Evolutionary conservation across 2,329 filamentous ascomycete species (phyloP), one percentile per base, ranked within the genome.

Genomic region (Cladosporium sp.): DNA sequence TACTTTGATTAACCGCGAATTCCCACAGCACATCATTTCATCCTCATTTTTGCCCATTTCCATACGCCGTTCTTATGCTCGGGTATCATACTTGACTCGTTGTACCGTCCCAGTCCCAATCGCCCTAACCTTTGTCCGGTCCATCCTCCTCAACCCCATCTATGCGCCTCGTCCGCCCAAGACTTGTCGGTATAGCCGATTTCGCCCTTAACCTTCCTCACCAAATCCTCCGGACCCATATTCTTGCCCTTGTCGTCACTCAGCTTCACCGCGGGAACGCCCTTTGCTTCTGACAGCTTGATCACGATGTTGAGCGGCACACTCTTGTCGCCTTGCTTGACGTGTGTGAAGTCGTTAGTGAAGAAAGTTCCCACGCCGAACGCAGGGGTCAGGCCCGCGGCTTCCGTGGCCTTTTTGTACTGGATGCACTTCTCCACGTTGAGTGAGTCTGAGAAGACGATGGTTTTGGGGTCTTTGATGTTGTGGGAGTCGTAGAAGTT

Each of bases 281-380:
- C 91, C 12, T 77, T 82, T 0, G 90, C 93, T 8, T 88, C 90
- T 55, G 88, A 89, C 54, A 99, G 79, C 73, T 99, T 99, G 73
- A 99, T 96, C 59, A 99, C 93, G 62, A 99, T 99, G 64, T 99
- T 99, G 49, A 99, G 74, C 0, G 93, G 93, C 13, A 84, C 82
- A 0, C 91, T 96, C 71, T 96, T 97, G 59, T 83, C 83, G 34
- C 85, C 84, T 1, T 84, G 87, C 30, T 77, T 82, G 54, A 80
- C 73, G 57, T 86, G 82, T n/a, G 73, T 74, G 67, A 93, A 99
- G 69, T 99, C 93, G 64, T 99, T 82, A 3, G 93, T 99, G 61
- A 99, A 79, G 70, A 89, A 97, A 0, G 93, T 99, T 4, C 93
- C 93, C 1, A 99, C 88, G 54, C 93, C 93, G 72, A 99, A 99